phyloP scores from a whole-genome alignment of 2,329 filamentous ascomycete species.

The Exutisphaerella laricina region DNA sequence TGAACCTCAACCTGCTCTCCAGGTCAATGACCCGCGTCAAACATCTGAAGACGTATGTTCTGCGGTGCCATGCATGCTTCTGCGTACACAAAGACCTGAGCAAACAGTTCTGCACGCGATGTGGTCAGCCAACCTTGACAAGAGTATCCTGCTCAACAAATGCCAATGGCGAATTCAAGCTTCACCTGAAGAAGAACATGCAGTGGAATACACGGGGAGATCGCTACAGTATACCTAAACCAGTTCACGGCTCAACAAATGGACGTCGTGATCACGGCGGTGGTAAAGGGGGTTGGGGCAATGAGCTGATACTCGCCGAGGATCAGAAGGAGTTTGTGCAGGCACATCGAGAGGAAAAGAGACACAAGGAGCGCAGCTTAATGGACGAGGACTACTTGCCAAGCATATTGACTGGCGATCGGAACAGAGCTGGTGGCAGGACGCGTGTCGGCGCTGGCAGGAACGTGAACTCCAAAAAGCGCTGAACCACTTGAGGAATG shows the following conservation, averaged over 20 bases:
- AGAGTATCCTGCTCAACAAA: slow-evolving; percentile 83
- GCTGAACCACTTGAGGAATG: no score
- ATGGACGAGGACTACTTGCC: slow-evolving; percentile 97
- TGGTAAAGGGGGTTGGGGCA: slow-evolving; percentile 83
- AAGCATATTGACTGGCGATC: slow-evolving; percentile 72
- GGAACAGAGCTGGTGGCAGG: slow-evolving; percentile 59
- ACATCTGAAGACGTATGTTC: slow-evolving; percentile 78
- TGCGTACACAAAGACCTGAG: slow-evolving; percentile 72
- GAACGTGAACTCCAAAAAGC: slow-evolving; percentile 76
- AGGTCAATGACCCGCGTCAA: slow-evolving; percentile 73
- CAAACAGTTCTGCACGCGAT: slow-evolving; percentile 88
- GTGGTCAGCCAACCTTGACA: slow-evolving; percentile 80
- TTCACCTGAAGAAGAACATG: slow-evolving; percentile 91
- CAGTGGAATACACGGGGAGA: slow-evolving; percentile 94
- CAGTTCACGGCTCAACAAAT: slow-evolving; percentile 71
- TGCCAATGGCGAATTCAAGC: slow-evolving; percentile 68
- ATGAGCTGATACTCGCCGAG: slow-evolving; percentile 76
- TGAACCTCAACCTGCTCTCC: slow-evolving; percentile 87
- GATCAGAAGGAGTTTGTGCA: slow-evolving; percentile 89
- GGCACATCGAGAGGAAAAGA: slow-evolving; percentile 58
- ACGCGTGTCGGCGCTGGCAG: slow-evolving; percentile 78
- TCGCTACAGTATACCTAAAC: slow-evolving; percentile 88
- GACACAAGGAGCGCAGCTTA: slow-evolving; percentile 66
- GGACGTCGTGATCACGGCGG: slow-evolving; percentile 63
- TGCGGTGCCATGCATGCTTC: slow-evolving; percentile 94